Evolutionary conservation across 805 yeast species (phyloP).

Genomic region (Yamadazyma sp.): DNA sequence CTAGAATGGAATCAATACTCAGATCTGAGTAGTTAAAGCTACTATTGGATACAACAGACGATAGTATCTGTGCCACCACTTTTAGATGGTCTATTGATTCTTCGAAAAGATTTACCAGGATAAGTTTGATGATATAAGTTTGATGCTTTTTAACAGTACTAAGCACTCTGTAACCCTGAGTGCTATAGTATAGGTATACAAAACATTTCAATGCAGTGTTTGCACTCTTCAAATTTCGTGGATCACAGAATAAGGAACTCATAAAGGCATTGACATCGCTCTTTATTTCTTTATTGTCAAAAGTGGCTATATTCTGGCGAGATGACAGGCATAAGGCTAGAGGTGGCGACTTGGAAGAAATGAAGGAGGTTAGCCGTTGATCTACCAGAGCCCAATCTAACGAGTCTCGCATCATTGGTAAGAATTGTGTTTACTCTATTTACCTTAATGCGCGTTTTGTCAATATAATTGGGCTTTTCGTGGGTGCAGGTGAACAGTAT

Average conservation of each 20-base stretch:
- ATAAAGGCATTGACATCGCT: constrained; percentile 2
- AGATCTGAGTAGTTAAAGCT: not conserved
- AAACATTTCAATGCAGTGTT: constrained; percentile 8
- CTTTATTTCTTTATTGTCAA: constrained; percentile 1
- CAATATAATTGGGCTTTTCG: too few relatives aligned
- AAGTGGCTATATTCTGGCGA: not conserved
- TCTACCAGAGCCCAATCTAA: constrained; percentile 7
- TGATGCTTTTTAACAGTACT: constrained; percentile 28
- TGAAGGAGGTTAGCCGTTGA: constrained; percentile 4
- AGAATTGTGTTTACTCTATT: too few relatives aligned
- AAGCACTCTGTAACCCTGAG: not conserved
- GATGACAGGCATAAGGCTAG: not conserved
- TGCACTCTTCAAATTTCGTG: too few relatives aligned
- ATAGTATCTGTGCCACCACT: constrained; percentile 2
- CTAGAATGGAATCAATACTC: not conserved
- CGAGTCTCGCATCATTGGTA: not conserved
- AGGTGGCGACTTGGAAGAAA: not conserved
- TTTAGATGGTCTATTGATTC: constrained; percentile 19
- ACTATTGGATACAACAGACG: not conserved
- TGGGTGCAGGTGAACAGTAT: too few relatives aligned
- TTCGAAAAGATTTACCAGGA: constrained; percentile 6
- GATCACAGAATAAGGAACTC: too few relatives aligned
- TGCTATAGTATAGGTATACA: constrained; percentile 12
- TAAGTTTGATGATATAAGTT: constrained; percentile 22
- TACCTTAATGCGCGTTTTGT: not conserved